Evolutionary conservation across 140 eudicot genomes (phyloP), one percentile per base, ranked within the genome.

Genomic region (Stevia rebaudiana): DNA sequence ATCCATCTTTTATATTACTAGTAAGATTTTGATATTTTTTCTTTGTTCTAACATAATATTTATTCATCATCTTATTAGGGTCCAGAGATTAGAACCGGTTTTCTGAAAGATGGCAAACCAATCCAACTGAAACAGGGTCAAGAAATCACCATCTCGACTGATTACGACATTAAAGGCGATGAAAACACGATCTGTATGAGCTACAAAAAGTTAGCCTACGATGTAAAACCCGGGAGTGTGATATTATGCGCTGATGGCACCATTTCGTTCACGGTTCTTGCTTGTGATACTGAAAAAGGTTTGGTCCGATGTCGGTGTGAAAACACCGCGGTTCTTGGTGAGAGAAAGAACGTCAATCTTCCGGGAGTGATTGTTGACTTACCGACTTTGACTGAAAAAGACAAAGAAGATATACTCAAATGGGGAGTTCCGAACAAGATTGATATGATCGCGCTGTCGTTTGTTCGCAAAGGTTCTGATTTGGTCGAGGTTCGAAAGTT

Each of bases 351-450:
- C 25, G 95, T 86, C 51, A 86, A 86, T 63, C 95, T 86, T 41
- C 95, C 95, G 0, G 95, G 95, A 9, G 95, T 86, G 11, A 76
- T 86, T 18, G 95, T 86, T 35, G 85, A 86, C 74, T 80, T 86
- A n/a, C 95, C 90, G 6, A 86, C 95, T 43, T 55, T 86, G 74
- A 86, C 95, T 0, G 90, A 83, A 6, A 86, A 86, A 46, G 95
- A 86, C 71, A 86, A 80, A 77, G 95, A 83, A 25, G 95, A 86
- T 74, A 86, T 86, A 35, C 60, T 86, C 22, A 76, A 65, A 3
- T 86, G 95, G 95, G 95, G 95, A 7, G 88, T 86, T 64, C 95
- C 95, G 21, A 86, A 86, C 30, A 67, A 86, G 19, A 86, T 86
- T 24, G 95, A 86, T 76, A 86, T 86, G 90, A 86, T 86, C 30